Conservation (phyloP, 306 rosid species). For the Calophaca sinica region DNA sequence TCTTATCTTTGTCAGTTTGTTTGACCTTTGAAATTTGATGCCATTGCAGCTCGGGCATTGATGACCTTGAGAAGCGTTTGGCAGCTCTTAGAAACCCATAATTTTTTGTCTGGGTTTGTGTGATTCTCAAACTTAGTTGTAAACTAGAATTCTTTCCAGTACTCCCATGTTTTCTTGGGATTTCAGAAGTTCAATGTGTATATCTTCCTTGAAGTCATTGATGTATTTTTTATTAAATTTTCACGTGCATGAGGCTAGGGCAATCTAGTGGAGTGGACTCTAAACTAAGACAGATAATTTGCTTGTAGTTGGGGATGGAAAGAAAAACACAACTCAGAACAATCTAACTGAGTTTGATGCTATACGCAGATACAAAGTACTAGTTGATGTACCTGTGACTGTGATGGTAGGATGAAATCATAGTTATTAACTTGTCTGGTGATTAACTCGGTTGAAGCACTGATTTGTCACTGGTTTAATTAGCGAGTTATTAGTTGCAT, state of each 20-base stretch:
- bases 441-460: no score
- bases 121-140: constrained; percentile 21
- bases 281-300: not conserved
- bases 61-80: constrained; percentile 89
- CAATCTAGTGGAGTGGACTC: constrained; percentile 3
- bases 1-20: not conserved
- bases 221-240: constrained; percentile 14
- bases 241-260: not conserved
- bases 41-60: constrained; percentile 71
- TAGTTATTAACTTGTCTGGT: no score
- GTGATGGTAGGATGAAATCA: no score
- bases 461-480: no score
- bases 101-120: constrained; percentile 37
- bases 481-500: no score
- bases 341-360: not conserved
- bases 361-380: not conserved
- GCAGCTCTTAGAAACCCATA: constrained; percentile 84
- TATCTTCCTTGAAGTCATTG: constrained; percentile 29
- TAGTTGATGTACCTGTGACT: no score
- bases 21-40: constrained; percentile 45
- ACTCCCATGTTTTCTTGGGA: constrained; percentile 3
- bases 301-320: constrained; percentile 2
- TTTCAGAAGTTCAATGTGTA: constrained; percentile 38
- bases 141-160: constrained; percentile 30
- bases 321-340: not conserved